Percentiles rank a stretch among this genome's conserved stretches.
Conservation (phyloP, 306 rosid genomes). For the Adenanthera pavonina region DNA sequence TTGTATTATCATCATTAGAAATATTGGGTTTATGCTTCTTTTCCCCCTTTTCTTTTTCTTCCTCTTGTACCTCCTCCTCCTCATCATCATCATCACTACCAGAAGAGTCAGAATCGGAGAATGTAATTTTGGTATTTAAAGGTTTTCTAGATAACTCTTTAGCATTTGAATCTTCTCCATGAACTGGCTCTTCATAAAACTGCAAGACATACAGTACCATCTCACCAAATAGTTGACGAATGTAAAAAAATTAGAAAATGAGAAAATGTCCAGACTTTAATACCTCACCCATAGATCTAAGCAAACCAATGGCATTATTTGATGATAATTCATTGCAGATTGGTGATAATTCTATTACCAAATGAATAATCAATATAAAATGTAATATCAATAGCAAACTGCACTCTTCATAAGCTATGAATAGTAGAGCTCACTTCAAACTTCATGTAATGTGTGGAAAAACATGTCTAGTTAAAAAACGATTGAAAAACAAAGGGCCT, state of each 20-base stretch:
- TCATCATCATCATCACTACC: slow-evolving; percentile 46
- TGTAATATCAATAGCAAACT: too few relatives aligned
- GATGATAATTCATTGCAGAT: not conserved
- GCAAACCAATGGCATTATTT: too few relatives aligned
- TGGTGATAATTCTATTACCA: not conserved
- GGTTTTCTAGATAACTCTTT: slow-evolving; percentile 56
- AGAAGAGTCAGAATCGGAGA: slow-evolving; percentile 76
- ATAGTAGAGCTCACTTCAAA: too few relatives aligned
- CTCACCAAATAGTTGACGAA: not conserved
- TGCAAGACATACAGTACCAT: slow-evolving; percentile 45
- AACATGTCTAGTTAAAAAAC: too few relatives aligned
- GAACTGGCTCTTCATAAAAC: slow-evolving; percentile 79
- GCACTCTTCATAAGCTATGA: too few relatives aligned
- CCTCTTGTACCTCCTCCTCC: slow-evolving; percentile 34
- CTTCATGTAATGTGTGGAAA: too few relatives aligned
- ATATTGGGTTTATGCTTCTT: slow-evolving; percentile 50
- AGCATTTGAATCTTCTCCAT: slow-evolving; percentile 55
- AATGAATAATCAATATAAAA: too few relatives aligned
- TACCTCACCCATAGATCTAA: not conserved
- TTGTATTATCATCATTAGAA: slow-evolving; percentile 38
- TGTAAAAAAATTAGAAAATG: not conserved
- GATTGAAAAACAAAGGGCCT: not conserved
- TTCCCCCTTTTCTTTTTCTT: slow-evolving; percentile 41
- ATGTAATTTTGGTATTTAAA: slow-evolving; percentile 72
- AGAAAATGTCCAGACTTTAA: slow-evolving; percentile 8